These are phyloP conservation scores for Acer yangbiense DNA, from an alignment of 345 rosid species.

Conservation along the genomic window DNA sequence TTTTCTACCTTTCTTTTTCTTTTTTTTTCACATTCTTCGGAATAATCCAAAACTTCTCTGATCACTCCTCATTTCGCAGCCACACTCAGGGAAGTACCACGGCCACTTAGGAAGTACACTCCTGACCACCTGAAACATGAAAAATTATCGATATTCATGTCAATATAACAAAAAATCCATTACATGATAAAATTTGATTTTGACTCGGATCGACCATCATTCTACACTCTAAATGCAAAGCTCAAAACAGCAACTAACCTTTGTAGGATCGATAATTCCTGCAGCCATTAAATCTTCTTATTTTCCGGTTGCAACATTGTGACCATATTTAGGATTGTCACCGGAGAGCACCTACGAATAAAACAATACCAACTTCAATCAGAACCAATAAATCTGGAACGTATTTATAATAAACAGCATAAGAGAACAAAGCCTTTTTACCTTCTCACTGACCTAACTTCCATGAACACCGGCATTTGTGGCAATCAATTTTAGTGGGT, in stretches of 20 bases:
- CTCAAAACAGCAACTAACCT: conserved; percentile 40
- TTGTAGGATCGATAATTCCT: conserved; percentile 96
- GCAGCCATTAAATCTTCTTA: conserved; percentile 97
- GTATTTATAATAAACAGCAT: no score
- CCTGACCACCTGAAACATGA: conserved; percentile 74
- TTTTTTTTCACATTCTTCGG: no score
- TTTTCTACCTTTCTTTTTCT: no score
- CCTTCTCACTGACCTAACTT: conserved; percentile 95
- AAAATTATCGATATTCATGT: not conserved
- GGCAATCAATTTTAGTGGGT: conserved; percentile 90
- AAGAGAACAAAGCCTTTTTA: conserved; percentile 2
- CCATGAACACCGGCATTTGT: conserved; percentile 96
- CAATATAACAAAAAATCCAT: not conserved
- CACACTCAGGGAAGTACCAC: no score
- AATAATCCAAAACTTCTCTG: no score
- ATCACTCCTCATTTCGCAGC: no score
- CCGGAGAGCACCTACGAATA: conserved; percentile 65
- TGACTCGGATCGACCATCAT: not conserved
- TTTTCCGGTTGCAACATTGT: conserved; percentile 93
- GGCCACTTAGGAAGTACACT: conserved; percentile 95
- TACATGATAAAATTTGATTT: not conserved
- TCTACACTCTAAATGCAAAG: conserved; percentile 5
- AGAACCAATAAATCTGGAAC: not conserved
- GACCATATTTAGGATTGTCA: conserved; percentile 69
- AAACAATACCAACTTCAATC: not conserved